Evolutionary conservation across 2,329 filamentous ascomycete species (phyloP).

Genomic region (Apiospora marii): DNA sequence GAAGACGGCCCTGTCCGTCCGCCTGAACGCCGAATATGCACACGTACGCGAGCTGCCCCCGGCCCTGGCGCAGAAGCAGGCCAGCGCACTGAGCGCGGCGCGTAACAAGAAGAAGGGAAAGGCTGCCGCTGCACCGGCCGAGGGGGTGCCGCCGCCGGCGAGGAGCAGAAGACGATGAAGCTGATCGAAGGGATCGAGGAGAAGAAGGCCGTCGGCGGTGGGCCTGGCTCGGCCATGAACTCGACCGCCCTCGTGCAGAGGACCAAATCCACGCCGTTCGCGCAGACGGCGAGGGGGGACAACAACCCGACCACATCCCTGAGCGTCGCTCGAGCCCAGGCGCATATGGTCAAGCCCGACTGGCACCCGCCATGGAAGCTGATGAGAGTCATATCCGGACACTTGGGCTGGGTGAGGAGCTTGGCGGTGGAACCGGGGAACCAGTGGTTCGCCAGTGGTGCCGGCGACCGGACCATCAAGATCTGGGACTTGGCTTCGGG

Average conservation of each 20-base stretch:
- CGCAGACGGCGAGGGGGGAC: conserved; percentile 32
- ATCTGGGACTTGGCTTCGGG: conserved; percentile 97
- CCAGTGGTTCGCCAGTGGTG: conserved; percentile 96
- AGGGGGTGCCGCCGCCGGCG: conserved; percentile 38
- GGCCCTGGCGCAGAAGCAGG: conserved; percentile 47
- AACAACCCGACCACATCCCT: conserved; percentile 35
- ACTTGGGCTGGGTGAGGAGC: conserved; percentile 91
- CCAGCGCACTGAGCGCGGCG: conserved; percentile 39
- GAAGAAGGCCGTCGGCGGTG: conserved; percentile 44
- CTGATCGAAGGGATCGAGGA: conserved; percentile 70
- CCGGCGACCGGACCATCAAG: conserved; percentile 96
- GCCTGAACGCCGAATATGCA: conserved; percentile 43
- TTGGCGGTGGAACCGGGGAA: conserved; percentile 95
- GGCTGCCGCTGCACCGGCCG: conserved; percentile 27
- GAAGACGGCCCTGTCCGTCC: conserved; percentile 41
- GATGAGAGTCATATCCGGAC: conserved; percentile 96
- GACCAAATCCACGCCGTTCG: conserved; percentile 36
- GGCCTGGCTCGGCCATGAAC: conserved; percentile 28
- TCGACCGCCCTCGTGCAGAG: conserved; percentile 49
- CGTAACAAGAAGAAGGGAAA: conserved; percentile 39
- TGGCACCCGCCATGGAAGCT: conserved; percentile 99
- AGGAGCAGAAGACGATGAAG: conserved; percentile 63
- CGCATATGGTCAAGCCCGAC: conserved; percentile 73
- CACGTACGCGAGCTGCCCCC: conserved; percentile 40
- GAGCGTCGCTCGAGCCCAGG: conserved; percentile 44